Base-by-base conservation (phyloP, 2,329 filamentous ascomycete species). In the Hirsutella minnesotensis region DNA sequence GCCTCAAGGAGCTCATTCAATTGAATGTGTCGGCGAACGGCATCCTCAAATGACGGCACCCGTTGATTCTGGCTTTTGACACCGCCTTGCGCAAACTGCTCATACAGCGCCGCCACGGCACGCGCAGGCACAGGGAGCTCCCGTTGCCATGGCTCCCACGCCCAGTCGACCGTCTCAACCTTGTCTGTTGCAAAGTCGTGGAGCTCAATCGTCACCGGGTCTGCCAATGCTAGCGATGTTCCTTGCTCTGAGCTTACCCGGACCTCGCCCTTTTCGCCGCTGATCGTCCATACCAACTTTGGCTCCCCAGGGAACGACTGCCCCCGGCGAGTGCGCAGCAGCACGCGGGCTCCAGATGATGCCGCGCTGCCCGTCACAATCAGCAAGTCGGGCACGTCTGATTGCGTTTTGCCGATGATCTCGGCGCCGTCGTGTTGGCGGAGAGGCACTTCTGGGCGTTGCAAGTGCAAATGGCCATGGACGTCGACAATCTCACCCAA, bases 41-140 rank as follows among this genome's bases (percentile, higher is more conserved):
- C 24, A 27, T 27, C 24, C 24, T 27, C 24, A 27, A 27, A 27
- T 12, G 24, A 27, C 24, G 24, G 24, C 24, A 27, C 12, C 12
- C 24, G n/a, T n/a, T n/a, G n/a, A n/a, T n/a, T 12, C 24, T 7
- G 7, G 24, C 12, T 12, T 12, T 57, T 42, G 29, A 49, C 41
- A 16, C 51, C 24, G 13, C 50, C 55, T 1, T 53, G 48, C 8
- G 71, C 70, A 58, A 68, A 77, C 1, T 62, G 64, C 50, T 82
- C 77, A 56, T 80, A 81, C 1, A 78, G 50, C 18, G 64, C 65
- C 0, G 66, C 77, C 22, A 81, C 69, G 48, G 68, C 72, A 41
- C 70, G 63, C 1, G 64, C 66, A 3, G 59, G 50, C 1, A 65
- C 30, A 0, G 70, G 66, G 16, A 76, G 46, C 10, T 66, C 62